phyloP scores from a whole-genome alignment of 805 yeast genomes.

The Myxozyma mucilagina region DNA sequence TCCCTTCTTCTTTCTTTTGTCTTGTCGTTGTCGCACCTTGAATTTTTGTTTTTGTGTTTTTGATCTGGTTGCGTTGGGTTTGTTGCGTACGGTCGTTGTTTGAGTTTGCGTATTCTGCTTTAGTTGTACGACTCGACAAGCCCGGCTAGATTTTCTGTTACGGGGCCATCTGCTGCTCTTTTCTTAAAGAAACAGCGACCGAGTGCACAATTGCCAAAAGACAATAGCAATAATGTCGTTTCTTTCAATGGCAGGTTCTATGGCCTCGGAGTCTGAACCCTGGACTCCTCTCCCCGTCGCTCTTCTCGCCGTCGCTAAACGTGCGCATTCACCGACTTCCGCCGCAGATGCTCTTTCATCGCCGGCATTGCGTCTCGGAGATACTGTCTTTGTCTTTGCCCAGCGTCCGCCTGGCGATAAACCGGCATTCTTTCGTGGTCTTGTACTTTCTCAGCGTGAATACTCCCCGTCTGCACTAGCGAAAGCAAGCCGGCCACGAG shows the following conservation, averaged over 20 bases:
- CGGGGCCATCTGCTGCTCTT: too few relatives aligned
- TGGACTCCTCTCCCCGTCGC: slow-evolving; percentile 15
- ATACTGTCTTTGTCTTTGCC: slow-evolving; percentile 74
- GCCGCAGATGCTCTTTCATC: slow-evolving; percentile 1
- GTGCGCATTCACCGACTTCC: slow-evolving; percentile 9
- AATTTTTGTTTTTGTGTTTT: neutral
- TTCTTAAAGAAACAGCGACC: too few relatives aligned
- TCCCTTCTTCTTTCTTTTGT: neutral
- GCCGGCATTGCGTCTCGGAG: slow-evolving; percentile 50
- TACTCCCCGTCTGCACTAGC: slow-evolving; percentile 38
- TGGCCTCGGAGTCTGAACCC: neutral
- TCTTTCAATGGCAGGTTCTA: neutral
- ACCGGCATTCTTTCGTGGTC: slow-evolving; percentile 74
- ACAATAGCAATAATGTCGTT: too few relatives aligned
- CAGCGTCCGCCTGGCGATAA: slow-evolving; percentile 47
- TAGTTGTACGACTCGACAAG: too few relatives aligned
- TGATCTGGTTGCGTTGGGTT: too few relatives aligned
- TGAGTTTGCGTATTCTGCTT: too few relatives aligned
- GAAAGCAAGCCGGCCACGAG: slow-evolving; percentile 33
- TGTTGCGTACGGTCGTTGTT: too few relatives aligned
- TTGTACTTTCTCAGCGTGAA: slow-evolving; percentile 45
- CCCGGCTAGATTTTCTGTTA: too few relatives aligned
- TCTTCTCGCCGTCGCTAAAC: slow-evolving; percentile 21
- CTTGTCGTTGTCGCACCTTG: neutral
- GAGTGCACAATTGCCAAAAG: too few relatives aligned